A percentile compares a stretch with the other conserved stretches of the same genome.
Conservation (phyloP, 257 asterid species). For the Solanum peruvianum region DNA sequence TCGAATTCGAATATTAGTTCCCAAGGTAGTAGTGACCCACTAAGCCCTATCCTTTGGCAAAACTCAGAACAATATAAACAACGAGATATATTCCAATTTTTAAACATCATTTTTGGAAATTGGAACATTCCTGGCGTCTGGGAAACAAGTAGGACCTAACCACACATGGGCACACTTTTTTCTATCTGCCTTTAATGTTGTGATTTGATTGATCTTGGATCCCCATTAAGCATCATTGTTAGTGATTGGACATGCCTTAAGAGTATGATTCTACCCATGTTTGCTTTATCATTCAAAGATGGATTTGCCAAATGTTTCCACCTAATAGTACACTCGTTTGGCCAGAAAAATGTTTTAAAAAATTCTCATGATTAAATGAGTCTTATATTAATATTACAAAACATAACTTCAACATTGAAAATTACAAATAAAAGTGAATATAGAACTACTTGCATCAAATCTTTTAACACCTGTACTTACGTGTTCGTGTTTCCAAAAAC, state of each 20-base stretch:
- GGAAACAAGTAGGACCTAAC: slow-evolving; percentile 34
- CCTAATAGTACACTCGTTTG: not conserved
- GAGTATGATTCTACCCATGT: slow-evolving; percentile 9
- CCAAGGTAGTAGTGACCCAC: not conserved
- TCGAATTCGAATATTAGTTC: not conserved
- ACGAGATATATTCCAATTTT: not conserved
- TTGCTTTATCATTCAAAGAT: slow-evolving; percentile 20
- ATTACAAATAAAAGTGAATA: not conserved
- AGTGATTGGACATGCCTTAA: slow-evolving; percentile 12
- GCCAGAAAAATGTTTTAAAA: not conserved
- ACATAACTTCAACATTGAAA: not conserved
- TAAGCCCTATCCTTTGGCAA: not conserved
- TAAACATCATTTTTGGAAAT: not conserved
- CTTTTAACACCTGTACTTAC: not conserved
- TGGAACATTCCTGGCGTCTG: slow-evolving; percentile 8
- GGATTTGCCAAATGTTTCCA: not conserved
- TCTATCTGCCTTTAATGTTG: not conserved
- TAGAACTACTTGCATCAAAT: not conserved
- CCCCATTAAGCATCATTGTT: slow-evolving; percentile 25
- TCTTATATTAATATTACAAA: too few species aligned
- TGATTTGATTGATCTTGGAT: slow-evolving; percentile 8
- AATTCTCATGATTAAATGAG: not conserved
- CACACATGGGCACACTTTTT: slow-evolving; percentile 34
- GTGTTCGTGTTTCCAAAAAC: not conserved
- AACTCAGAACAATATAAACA: not conserved